Conservation (phyloP, 305 asterid species). For the Fraxinus baroniana region DNA sequence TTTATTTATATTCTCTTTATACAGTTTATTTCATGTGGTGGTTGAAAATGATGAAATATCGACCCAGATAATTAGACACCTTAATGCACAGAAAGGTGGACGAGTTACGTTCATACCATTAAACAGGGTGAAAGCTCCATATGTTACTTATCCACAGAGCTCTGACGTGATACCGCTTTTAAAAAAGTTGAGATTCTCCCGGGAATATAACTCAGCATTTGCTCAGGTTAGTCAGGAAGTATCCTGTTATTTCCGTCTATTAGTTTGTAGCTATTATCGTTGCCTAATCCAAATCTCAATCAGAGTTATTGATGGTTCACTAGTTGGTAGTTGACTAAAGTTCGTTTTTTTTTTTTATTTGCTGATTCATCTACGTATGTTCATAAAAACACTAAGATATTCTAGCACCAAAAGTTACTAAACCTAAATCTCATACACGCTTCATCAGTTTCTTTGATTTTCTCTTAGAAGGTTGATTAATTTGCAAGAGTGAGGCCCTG, state of each 20-base stretch:
- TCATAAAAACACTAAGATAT: not conserved
- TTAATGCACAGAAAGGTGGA: constrained; percentile 94
- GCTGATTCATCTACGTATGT: not conserved
- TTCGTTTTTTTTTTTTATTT: not conserved
- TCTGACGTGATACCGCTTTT: constrained; percentile 85
- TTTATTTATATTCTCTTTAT: constrained; percentile 22
- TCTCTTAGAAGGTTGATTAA: not conserved
- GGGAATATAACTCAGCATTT: constrained; percentile 63
- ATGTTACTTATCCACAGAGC: constrained; percentile 73
- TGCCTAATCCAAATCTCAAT: not conserved
- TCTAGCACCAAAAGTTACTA: not conserved
- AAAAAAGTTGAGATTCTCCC: constrained; percentile 63
- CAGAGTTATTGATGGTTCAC: not conserved
- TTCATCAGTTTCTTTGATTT: constrained; percentile 2
- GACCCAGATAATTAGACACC: constrained; percentile 83
- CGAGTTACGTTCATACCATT: constrained; percentile 96
- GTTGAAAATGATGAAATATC: constrained; percentile 91
- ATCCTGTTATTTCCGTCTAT: constrained; percentile 20
- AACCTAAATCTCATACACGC: not conserved
- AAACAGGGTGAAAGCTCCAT: constrained; percentile 89
- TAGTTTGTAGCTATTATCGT: constrained; percentile 20
- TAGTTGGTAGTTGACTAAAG: not conserved
- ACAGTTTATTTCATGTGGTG: constrained; percentile 94
- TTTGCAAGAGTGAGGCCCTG: not conserved
- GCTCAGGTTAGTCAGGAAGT: constrained; percentile 61